Base-by-base conservation (phyloP, 2,329 filamentous ascomycete species). In the Ceratocystis harringtonii region DNA sequence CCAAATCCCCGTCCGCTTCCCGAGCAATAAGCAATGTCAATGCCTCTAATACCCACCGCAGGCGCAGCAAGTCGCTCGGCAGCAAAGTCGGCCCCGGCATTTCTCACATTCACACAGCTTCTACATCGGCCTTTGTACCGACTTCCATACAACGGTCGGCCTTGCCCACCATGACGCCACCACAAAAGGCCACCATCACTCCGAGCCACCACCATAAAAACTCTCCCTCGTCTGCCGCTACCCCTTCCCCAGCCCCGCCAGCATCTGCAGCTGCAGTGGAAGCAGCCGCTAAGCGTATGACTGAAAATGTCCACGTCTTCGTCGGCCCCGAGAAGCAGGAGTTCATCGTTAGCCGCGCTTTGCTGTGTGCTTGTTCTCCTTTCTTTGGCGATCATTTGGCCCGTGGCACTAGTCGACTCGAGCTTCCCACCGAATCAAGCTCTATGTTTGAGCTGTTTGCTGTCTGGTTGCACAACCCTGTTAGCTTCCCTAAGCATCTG, bases 381-480 rank as follows among this genome's bases (percentile, higher is more conserved):
- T 81, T 80, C 71, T 82, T 83, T 73, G 72, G 74, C 22, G 74
- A 78, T 45, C 75, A 76, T 67, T 72, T 81, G 69, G 75, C 78
- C 10, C 74, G 75, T 62, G 71, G 71, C 64, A 70, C 73, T 32
- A 70, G 74, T 57, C 73, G 73, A 5, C 70, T 76, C 43, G 77
- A 75, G 75, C 73, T 78, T 5, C 76, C 79, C 0, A 74, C 75
- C 67, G 79, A 83, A 71, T 76, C 76, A 0, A 73, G 79, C 19
- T 74, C 78, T 70, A 80, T 81, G 76, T 82, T 83, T 69, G 76
- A 78, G 69, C 74, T 82, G 44, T 81, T 82, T 70, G 74, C 79
- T 55, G 73, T 80, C 57, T 82, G 80, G 79, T 75, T 83, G 28
- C 63, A 65, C 44, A 36, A 30, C 30, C 66, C 66, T 5, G 52